Evolutionary conservation across 257 asterid genomes (phyloP).

Genomic region (Vinca minor): DNA sequence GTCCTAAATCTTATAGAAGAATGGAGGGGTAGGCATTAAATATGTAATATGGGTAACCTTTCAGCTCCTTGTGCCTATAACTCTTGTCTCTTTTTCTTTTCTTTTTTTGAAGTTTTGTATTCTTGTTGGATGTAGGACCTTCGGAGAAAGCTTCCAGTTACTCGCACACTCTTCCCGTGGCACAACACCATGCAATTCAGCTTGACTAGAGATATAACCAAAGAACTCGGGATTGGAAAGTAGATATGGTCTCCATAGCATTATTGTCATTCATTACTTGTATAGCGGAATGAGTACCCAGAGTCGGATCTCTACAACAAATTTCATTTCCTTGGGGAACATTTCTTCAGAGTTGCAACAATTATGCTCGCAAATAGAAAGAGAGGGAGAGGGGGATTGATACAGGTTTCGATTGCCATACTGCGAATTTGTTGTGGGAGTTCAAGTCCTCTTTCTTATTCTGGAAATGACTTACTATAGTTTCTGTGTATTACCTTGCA

Average conservation of each 20-base stretch:
- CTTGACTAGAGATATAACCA: conserved; percentile 69
- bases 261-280: neutral
- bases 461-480: neutral
- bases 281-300: neutral
- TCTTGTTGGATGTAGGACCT: conserved; percentile 51
- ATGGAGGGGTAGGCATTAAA: neutral
- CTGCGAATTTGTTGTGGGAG: neutral
- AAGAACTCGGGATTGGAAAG: conserved; percentile 68
- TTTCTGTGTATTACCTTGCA: neutral
- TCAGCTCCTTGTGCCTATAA: neutral
- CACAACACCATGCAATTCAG: conserved; percentile 82
- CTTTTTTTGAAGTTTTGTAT: neutral
- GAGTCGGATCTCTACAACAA: neutral
- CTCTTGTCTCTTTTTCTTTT: too few species aligned
- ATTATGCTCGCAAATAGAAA: neutral
- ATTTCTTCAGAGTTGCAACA: neutral
- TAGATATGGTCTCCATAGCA: conserved; percentile 14
- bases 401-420: conserved; percentile 2
- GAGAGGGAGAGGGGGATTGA: neutral
- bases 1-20: neutral
- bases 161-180: conserved; percentile 93
- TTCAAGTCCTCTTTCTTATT: neutral
- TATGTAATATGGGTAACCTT: neutral
- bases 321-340: neutral
- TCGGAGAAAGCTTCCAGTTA: conserved; percentile 95